These are phyloP conservation scores for Leccinum olivaceoglutinosum DNA, from an alignment of 1,284 basidiomycete species.

Conservation along the genomic window DNA sequence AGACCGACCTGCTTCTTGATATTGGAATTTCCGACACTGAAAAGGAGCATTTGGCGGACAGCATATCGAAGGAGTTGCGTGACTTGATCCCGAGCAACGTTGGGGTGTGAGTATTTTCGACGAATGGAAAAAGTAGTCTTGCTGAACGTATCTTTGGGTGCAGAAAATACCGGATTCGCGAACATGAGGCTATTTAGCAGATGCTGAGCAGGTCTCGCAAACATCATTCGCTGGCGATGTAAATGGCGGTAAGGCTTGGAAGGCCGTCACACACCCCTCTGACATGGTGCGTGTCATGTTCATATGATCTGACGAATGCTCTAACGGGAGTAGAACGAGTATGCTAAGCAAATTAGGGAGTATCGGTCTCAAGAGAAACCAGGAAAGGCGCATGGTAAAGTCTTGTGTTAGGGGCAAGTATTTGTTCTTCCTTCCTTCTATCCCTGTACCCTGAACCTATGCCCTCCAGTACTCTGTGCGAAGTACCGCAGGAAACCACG, in stretches of 20 bases:
- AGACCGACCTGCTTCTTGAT: slow-evolving; percentile 37
- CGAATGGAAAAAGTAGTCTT: neutral
- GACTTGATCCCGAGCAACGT: slow-evolving; percentile 42
- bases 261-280: slow-evolving; percentile 79
- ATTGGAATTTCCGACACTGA: slow-evolving; percentile 34
- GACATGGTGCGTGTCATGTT: slow-evolving; percentile 71
- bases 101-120: slow-evolving; percentile 41
- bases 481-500: slow-evolving; percentile 72
- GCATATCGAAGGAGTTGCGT: slow-evolving; percentile 66
- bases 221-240: slow-evolving; percentile 71
- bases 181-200: slow-evolving; percentile 75
- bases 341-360: slow-evolving; percentile 82
- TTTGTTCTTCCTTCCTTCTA: neutral
- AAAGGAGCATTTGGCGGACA: slow-evolving; percentile 55
- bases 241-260: slow-evolving; percentile 83
- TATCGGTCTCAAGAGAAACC: slow-evolving; percentile 71
- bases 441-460: slow-evolving; percentile 1
- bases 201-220: slow-evolving; percentile 64
- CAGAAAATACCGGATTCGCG: slow-evolving; percentile 60
- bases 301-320: neutral
- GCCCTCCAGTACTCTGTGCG: slow-evolving; percentile 68
- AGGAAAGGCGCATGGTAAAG: slow-evolving; percentile 82
- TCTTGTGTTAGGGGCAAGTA: slow-evolving; percentile 82
- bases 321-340: slow-evolving; percentile 67
- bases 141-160: slow-evolving; percentile 4